Evolutionary conservation across 83 land plant species (phyloP).

Genomic region (Thuja plicata): DNA sequence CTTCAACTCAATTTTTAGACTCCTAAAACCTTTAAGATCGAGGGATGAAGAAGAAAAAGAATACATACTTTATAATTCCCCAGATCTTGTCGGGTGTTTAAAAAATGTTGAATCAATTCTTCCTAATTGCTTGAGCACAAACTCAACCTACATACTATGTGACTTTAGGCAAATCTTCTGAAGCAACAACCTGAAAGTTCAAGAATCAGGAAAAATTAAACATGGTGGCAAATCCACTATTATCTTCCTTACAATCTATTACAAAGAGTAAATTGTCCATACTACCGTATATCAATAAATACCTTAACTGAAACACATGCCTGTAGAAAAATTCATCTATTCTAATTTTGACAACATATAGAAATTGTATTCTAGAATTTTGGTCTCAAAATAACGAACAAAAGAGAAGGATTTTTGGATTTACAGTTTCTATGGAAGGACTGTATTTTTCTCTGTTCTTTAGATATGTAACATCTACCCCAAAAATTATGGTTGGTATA

Average conservation of each 20-base stretch:
- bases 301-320: not conserved
- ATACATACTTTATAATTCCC: slow-evolving; percentile 90
- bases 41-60: not conserved
- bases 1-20: not conserved
- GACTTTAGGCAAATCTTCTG: slow-evolving; percentile 99
- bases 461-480: slow-evolving; percentile 93
- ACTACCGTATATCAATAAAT: not conserved
- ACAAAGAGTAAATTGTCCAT: not conserved
- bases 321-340: not conserved
- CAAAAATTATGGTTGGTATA: slow-evolving; percentile 90
- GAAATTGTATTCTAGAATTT: slow-evolving; percentile 5
- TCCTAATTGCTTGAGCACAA: slow-evolving; percentile 96
- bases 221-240: not conserved
- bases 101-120: slow-evolving; percentile 92
- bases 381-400: not conserved
- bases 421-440: slow-evolving; percentile 95
- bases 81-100: slow-evolving; percentile 96
- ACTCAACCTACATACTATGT: slow-evolving; percentile 98
- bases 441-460: slow-evolving; percentile 84
- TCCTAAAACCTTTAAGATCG: not conserved
- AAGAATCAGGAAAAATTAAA: not conserved
- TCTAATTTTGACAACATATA: not conserved
- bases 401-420: not conserved
- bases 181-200: slow-evolving; percentile 85
- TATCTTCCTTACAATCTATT: not conserved